Conservation (phyloP, 345 rosid species). For the Nephelium lappaceum region DNA sequence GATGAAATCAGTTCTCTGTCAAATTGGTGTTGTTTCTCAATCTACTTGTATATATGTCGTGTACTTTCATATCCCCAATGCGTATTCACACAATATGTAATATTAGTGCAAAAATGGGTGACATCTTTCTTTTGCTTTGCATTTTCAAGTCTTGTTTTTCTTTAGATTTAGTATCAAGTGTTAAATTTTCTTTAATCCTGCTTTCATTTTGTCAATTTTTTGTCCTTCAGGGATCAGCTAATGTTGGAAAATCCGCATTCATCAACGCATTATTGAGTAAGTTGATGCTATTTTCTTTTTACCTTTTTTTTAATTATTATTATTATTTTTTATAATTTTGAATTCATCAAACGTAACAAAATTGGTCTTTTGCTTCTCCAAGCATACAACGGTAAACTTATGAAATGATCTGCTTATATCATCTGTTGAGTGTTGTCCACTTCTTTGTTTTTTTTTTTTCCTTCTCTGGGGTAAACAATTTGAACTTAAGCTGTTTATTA, state of each 20-base stretch:
- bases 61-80: not conserved
- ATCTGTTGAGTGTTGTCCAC: not conserved
- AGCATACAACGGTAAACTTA: too few relatives aligned
- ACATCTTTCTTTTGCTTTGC: not conserved
- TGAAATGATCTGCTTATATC: not conserved
- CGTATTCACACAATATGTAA: not conserved
- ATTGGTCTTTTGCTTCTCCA: too few relatives aligned
- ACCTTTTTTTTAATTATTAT: too few relatives aligned
- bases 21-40: not conserved
- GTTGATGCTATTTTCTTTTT: conserved; percentile 30
- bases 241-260: conserved; percentile 98
- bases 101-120: not conserved
- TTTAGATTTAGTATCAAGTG: not conserved
- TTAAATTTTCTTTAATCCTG: conserved; percentile 1
- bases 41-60: not conserved
- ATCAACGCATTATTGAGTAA: conserved; percentile 88
- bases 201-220: conserved; percentile 10
- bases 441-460: too few relatives aligned
- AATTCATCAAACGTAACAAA: too few relatives aligned
- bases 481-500: not conserved
- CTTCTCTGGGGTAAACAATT: not conserved
- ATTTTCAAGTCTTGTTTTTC: not conserved
- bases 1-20: not conserved
- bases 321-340: too few relatives aligned
- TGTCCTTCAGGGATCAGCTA: conserved; percentile 77